Percentiles rank a stretch among this genome's conserved stretches.
These are phyloP conservation scores for Aspergillus carlsbadensis DNA, from an alignment of 495 filamentous ascomycete genomes.

Conservation along the genomic window DNA sequence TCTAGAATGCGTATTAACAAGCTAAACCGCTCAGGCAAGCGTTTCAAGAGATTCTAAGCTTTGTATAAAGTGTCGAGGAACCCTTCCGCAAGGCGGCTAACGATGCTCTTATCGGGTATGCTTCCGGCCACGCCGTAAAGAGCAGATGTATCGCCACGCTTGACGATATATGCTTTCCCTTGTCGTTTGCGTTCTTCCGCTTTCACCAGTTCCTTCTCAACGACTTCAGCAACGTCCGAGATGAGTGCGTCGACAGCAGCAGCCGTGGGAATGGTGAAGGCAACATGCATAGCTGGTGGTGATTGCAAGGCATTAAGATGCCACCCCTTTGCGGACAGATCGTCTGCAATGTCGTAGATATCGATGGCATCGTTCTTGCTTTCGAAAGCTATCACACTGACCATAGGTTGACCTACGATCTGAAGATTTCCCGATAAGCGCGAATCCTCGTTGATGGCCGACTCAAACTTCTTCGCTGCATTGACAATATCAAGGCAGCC, in stretches of 20 bases:
- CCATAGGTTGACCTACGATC: conserved; percentile 80
- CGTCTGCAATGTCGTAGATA: conserved; percentile 86
- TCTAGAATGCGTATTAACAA: conserved; percentile 16
- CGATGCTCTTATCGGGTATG: conserved; percentile 91
- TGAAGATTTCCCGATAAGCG: conserved; percentile 68
- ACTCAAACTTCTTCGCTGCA: conserved; percentile 77
- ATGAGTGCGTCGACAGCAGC: conserved; percentile 75
- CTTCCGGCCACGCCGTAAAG: conserved; percentile 95
- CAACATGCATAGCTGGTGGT: conserved; percentile 92
- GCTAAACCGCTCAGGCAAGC: conserved; percentile 1
- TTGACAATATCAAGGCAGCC: conserved; percentile 87
- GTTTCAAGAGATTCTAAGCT: conserved; percentile 52
- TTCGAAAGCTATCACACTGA: conserved; percentile 86
- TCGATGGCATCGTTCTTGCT: conserved; percentile 67
- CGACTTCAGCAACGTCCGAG: conserved; percentile 70
- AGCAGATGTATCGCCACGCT: conserved; percentile 72
- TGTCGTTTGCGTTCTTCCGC: conserved; percentile 75
- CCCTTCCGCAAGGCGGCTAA: conserved; percentile 83
- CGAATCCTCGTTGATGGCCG: conserved; percentile 65
- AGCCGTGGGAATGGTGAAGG: conserved; percentile 88
- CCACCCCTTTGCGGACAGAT: conserved; percentile 81
- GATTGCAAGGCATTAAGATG: conserved; percentile 92
- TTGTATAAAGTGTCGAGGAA: conserved; percentile 98
- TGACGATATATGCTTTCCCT: conserved; percentile 50
- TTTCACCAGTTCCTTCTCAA: conserved; percentile 71